Percentiles rank a stretch among this genome's conserved stretches.
Evolutionary conservation across 2,329 filamentous ascomycete species (phyloP).

Genomic region (Cladosporium velox): DNA sequence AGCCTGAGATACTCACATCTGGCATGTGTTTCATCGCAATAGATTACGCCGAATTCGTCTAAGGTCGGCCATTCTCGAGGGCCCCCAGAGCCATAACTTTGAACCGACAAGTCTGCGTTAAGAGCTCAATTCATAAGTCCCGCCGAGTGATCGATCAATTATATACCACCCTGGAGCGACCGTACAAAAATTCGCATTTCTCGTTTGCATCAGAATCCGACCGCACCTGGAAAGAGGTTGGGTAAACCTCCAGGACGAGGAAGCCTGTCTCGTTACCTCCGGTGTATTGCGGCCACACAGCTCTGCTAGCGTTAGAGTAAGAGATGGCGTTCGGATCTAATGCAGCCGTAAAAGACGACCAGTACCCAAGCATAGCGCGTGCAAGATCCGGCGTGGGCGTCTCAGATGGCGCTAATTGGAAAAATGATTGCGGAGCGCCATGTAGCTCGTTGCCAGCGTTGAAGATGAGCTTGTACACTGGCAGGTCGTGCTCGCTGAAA

Average conservation of each 20-base stretch:
- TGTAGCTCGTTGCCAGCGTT: constrained; percentile 39
- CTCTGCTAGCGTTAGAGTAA: neutral
- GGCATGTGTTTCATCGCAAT: neutral
- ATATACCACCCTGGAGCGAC: neutral
- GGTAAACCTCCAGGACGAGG: neutral
- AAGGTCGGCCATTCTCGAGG: neutral
- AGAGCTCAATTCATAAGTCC: neutral
- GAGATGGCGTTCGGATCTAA: constrained; percentile 36
- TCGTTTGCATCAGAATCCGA: neutral
- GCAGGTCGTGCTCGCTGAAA: constrained; percentile 29
- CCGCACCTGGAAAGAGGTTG: neutral
- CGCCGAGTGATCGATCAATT: neutral
- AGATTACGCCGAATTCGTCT: neutral
- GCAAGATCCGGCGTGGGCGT: constrained; percentile 36
- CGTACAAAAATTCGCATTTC: constrained; percentile 3
- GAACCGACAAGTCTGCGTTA: neutral
- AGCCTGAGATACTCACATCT: neutral
- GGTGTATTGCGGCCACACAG: neutral
- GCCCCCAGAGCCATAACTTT: neutral
- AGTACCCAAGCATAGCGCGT: constrained; percentile 38
- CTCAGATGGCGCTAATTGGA: constrained; percentile 15
- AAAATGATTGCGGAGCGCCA: constrained; percentile 32
- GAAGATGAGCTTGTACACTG: constrained; percentile 40
- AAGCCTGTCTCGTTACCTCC: neutral
- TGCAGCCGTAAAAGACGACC: constrained; percentile 36